A percentile compares a stretch with the other conserved stretches of the same genome.
phyloP scores from a whole-genome alignment of 306 rosid species.

The Abrus pulchellus region DNA sequence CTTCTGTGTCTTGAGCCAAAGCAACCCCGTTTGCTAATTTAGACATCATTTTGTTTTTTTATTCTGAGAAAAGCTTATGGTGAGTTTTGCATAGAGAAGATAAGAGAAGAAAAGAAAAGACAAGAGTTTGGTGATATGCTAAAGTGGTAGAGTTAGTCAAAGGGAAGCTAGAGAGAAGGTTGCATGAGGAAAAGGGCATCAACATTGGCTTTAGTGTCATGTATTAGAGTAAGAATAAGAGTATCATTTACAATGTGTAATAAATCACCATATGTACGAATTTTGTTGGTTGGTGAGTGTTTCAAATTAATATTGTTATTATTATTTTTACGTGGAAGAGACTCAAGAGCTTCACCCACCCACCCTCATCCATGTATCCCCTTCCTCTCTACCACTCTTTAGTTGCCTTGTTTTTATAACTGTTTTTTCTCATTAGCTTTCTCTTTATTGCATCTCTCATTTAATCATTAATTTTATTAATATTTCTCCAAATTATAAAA shows the following conservation, averaged over 20 bases:
- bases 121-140: neutral
- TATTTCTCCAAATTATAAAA: no score
- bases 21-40: no score
- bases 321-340: neutral
- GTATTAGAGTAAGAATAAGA: no score
- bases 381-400: neutral
- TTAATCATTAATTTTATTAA: no score
- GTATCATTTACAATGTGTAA: neutral
- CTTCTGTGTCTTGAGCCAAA: neutral
- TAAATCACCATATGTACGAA: neutral
- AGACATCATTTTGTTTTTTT: neutral
- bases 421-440: neutral
- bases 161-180: no score
- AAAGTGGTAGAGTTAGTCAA: no score
- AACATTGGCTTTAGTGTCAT: neutral
- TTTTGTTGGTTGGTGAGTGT: neutral
- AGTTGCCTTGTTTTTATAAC: neutral
- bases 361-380: neutral
- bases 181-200: slow-evolving; percentile 42
- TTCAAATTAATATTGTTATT: neutral
- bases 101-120: slow-evolving; percentile 2
- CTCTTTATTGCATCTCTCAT: neutral
- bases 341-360: neutral
- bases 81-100: neutral
- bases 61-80: slow-evolving; percentile 22